These are phyloP conservation scores for Penicillium olsonii DNA, from an alignment of 2,329 filamentous ascomycete species.

Conservation along the genomic window DNA sequence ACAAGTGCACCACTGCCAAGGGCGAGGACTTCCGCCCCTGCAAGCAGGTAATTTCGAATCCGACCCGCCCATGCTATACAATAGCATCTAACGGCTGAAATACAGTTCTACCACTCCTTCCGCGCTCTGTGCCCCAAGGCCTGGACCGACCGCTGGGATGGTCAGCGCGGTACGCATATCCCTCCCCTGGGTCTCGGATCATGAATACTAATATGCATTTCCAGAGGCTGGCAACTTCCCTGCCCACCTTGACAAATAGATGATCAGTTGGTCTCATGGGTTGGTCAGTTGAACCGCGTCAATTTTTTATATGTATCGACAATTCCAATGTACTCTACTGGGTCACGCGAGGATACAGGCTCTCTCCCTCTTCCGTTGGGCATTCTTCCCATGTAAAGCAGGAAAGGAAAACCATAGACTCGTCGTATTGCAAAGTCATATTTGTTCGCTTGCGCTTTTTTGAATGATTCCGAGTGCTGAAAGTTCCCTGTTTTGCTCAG, in stretches of 20 bases:
- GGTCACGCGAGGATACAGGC: slow-evolving; percentile 34
- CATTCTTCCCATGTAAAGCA: slow-evolving; percentile 13
- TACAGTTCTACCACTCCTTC: slow-evolving; percentile 93
- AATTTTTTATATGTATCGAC: slow-evolving; percentile 34
- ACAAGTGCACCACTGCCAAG: slow-evolving; percentile 99
- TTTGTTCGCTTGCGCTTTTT: slow-evolving; percentile 11
- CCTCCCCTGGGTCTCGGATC: not conserved
- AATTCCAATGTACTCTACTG: slow-evolving; percentile 44
- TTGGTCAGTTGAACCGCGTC: slow-evolving; percentile 30
- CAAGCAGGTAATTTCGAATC: slow-evolving; percentile 70
- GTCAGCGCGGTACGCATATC: slow-evolving; percentile 78
- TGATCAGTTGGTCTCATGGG: slow-evolving; percentile 19
- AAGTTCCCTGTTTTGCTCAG: not conserved
- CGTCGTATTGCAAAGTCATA: slow-evolving; percentile 25
- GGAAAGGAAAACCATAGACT: slow-evolving; percentile 36
- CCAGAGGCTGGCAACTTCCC: slow-evolving; percentile 61
- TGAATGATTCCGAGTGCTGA: not conserved
- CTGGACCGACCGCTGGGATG: slow-evolving; percentile 95
- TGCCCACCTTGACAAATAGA: slow-evolving; percentile 49
- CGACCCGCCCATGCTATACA: not conserved
- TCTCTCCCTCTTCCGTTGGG: slow-evolving; percentile 24
- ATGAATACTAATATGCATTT: slow-evolving; percentile 12
- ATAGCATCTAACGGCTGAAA: slow-evolving; percentile 7
- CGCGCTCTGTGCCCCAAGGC: slow-evolving; percentile 94
- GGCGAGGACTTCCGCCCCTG: slow-evolving; percentile 97